Evolutionary conservation across 495 filamentous ascomycete species (phyloP).

Genomic region (Podospora anserina): DNA sequence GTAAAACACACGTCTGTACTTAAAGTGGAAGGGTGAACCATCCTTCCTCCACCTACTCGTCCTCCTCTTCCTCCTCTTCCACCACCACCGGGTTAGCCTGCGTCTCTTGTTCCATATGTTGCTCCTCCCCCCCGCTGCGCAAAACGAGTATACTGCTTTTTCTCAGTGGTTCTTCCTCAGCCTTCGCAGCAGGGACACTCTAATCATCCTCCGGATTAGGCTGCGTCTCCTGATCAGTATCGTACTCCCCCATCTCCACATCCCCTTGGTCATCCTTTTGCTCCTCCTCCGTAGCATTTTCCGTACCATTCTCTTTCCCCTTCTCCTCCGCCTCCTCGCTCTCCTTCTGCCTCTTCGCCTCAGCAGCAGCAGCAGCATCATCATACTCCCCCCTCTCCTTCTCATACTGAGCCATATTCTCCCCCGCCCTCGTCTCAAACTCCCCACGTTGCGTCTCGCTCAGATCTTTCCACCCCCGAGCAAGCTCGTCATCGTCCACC

Average conservation of each 20-base stretch:
- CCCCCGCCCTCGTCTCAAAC: conserved; percentile 42
- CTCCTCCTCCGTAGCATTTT: conserved; percentile 28
- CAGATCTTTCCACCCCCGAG: conserved; percentile 49
- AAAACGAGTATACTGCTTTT: too few relatives aligned
- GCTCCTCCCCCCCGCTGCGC: too few relatives aligned
- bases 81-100: too few relatives aligned
- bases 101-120: too few relatives aligned
- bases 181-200: not conserved
- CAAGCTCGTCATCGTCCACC: conserved; percentile 45
- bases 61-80: too few relatives aligned
- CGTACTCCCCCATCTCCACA: conserved; percentile 44
- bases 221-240: conserved; percentile 37
- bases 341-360: conserved; percentile 22
- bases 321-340: conserved; percentile 24
- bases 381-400: conserved; percentile 42
- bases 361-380: conserved; percentile 19
- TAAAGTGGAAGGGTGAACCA: too few relatives aligned
- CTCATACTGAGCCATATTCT: conserved; percentile 41
- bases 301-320: conserved; percentile 13
- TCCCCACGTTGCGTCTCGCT: conserved; percentile 44
- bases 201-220: conserved; percentile 18
- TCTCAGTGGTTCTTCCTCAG: not conserved
- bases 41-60: too few relatives aligned
- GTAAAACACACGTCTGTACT: too few relatives aligned
- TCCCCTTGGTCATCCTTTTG: conserved; percentile 35